These are phyloP conservation scores for Annulohypoxylon nitens DNA, from an alignment of 495 filamentous ascomycete species.

Conservation along the genomic window DNA sequence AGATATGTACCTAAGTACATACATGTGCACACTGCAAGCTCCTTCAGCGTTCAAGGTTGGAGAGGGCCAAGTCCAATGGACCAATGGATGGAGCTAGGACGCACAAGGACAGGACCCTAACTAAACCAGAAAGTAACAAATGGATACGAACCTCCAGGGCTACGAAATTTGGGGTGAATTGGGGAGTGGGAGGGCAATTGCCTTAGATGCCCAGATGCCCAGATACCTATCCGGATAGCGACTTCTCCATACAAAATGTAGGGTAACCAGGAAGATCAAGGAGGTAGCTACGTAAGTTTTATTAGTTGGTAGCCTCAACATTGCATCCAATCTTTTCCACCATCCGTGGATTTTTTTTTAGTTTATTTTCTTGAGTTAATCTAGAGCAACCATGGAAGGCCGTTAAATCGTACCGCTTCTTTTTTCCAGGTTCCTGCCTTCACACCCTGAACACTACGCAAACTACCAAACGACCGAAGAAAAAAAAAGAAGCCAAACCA, in stretches of 20 bases:
- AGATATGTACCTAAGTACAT: constrained; percentile 16
- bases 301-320: constrained; percentile 23
- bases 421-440: constrained; percentile 1
- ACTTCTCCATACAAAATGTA: constrained; percentile 20
- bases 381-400: constrained; percentile 14
- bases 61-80: constrained; percentile 9
- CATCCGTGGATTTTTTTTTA: not conserved
- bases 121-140: not conserved
- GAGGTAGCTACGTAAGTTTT: constrained; percentile 27
- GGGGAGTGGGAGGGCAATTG: constrained; percentile 17
- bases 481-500: constrained; percentile 2
- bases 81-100: constrained; percentile 18
- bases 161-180: constrained; percentile 9
- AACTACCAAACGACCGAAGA: constrained; percentile 5
- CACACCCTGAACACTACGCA: not conserved
- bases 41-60: not conserved
- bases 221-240: constrained; percentile 36
- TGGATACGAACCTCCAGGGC: constrained; percentile 16
- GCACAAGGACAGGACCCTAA: constrained; percentile 1
- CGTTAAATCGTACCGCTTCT: constrained; percentile 24
- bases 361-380: constrained; percentile 8
- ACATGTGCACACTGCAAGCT: not conserved
- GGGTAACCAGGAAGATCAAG: constrained; percentile 19
- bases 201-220: not conserved
- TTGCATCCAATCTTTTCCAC: constrained; percentile 1